Percentiles rank a stretch among this genome's conserved stretches.
Conservation (phyloP, 148 eudicot genomes). For the Camellia lanceoleosa region DNA sequence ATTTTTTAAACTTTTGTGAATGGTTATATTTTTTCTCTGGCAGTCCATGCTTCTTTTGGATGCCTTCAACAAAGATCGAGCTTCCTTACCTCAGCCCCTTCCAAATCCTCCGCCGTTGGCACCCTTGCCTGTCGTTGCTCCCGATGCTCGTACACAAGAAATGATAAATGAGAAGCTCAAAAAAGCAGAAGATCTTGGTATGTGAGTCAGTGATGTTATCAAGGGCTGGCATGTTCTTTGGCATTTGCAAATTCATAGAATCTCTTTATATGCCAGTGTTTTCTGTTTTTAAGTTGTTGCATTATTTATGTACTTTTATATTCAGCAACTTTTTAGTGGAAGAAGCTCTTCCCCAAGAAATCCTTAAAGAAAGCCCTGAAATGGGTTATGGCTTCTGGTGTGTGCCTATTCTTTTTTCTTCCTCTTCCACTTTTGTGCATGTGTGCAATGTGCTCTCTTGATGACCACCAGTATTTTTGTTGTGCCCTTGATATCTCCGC, state of each 20-base stretch:
- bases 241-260: not conserved
- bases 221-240: not conserved
- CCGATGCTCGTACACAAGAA: conserved; percentile 93
- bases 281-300: not conserved
- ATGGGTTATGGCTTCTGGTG: too few species aligned
- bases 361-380: too few species aligned
- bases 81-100: conserved; percentile 83
- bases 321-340: too few species aligned
- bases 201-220: conserved; percentile 3
- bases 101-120: conserved; percentile 69
- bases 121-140: conserved; percentile 57
- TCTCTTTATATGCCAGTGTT: not conserved
- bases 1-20: not conserved
- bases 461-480: too few species aligned
- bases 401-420: too few species aligned
- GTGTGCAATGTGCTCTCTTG: too few species aligned
- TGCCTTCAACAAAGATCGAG: conserved; percentile 94
- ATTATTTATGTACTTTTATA: not conserved
- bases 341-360: too few species aligned
- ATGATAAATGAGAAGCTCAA: conserved; percentile 93
- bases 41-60: conserved; percentile 93
- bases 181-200: conserved; percentile 97
- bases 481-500: too few species aligned
- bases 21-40: conserved; percentile 8
- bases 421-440: too few species aligned